A percentile compares a stretch with the other conserved stretches of the same genome.
phyloP scores from a whole-genome alignment of 73 alveolate genomes.

The Paramecium tetraurelia region DNA sequence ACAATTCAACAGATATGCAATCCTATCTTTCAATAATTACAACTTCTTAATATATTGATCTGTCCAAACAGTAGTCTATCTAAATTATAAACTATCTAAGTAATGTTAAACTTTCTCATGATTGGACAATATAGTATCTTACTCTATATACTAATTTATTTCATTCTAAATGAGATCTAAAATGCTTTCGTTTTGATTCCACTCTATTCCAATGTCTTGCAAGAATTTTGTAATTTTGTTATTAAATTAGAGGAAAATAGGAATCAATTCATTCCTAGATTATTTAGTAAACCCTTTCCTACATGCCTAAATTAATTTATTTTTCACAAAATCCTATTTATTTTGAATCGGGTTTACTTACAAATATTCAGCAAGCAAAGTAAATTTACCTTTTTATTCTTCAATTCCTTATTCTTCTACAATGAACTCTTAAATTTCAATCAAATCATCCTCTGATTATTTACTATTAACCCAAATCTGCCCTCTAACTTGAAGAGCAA shows the following conservation, averaged over 20 bases:
- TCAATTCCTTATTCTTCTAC: neutral
- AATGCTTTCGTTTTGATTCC: neutral
- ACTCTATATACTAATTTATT: neutral
- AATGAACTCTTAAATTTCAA: neutral
- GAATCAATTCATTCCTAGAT: neutral
- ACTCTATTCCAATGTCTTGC: neutral
- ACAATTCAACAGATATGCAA: neutral
- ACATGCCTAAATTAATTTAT: neutral
- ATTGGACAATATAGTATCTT: neutral
- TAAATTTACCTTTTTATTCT: neutral
- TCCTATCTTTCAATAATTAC: neutral
- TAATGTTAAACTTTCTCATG: neutral
- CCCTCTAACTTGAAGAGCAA: neutral
- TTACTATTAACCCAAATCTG: neutral
- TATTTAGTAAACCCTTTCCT: neutral
- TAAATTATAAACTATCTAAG: neutral
- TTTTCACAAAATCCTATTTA: neutral
- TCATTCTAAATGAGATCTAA: neutral
- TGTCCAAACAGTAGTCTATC: neutral
- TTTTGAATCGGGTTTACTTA: neutral
- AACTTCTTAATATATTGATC: neutral
- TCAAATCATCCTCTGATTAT: neutral
- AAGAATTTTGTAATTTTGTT: neutral
- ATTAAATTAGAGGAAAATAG: neutral
- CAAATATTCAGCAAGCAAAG: neutral